Evolutionary conservation across 2,329 filamentous ascomycete species (phyloP).

Genomic region (Elsinoe ampelina): DNA sequence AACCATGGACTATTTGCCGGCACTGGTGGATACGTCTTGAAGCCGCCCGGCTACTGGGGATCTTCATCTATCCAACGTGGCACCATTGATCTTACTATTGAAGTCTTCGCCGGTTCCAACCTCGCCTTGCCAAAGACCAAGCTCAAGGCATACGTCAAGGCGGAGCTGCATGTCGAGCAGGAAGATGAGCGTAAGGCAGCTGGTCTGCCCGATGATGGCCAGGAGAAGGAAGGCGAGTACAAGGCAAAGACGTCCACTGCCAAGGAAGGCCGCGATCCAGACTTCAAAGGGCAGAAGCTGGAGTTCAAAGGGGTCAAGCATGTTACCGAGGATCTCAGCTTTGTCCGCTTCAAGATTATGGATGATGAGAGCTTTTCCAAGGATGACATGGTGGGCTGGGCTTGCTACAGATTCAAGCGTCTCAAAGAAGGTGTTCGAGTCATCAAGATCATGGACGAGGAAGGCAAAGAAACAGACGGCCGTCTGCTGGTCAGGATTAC

Average conservation of each 20-base stretch:
- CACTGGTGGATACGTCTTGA: conserved; percentile 74
- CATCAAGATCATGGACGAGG: conserved; percentile 62
- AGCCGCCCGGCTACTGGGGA: conserved; percentile 62
- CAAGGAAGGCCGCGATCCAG: conserved; percentile 33
- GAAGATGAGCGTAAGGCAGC: conserved; percentile 39
- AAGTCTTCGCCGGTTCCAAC: conserved; percentile 66
- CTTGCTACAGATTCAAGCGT: conserved; percentile 76
- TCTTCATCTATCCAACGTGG: conserved; percentile 22
- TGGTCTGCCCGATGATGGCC: conserved; percentile 37
- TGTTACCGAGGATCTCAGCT: conserved; percentile 39
- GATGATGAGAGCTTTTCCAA: conserved; percentile 67
- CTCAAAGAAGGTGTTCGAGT: conserved; percentile 67
- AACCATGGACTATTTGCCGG: conserved; percentile 87
- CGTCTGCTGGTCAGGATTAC: conserved; percentile 64
- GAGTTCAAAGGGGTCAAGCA: conserved; percentile 34
- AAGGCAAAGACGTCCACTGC: conserved; percentile 39
- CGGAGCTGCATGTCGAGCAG: conserved; percentile 71
- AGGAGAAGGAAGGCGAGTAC: conserved; percentile 44
- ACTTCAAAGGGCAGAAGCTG: conserved; percentile 37
- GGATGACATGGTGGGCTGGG: conserved; percentile 78
- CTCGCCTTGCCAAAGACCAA: conserved; percentile 49
- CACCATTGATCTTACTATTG: conserved; percentile 58
- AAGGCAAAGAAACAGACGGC: conserved; percentile 57
- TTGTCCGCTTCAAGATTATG: conserved; percentile 68
- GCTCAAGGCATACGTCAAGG: conserved; percentile 68